Evolutionary conservation across 768 basidiomycete genomes (phyloP), one percentile per base, ranked within the genome.

Genomic region (Clavaria fumosa): DNA sequence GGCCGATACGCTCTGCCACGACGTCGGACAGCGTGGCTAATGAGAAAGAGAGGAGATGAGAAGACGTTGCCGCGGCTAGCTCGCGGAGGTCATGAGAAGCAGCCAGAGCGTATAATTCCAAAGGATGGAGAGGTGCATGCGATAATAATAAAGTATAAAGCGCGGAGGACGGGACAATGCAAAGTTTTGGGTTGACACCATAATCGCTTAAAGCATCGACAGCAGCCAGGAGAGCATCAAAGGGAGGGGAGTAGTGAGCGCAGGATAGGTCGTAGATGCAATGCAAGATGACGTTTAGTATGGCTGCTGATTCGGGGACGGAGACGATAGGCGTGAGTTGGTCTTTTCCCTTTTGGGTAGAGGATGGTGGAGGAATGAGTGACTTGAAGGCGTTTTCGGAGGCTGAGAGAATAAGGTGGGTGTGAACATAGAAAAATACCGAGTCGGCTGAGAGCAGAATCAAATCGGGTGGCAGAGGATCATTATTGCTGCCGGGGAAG

Each of bases 381-480:
- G 64, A 59, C 32, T 67, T 64, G 56, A 86, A 85, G 9, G 54
- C 57, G 44, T 84, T 88, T 22, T 60, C 56, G 9, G 85, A 88
- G 7, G 62, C 65, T 2, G 56, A 49, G 23, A 78, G 62, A 30
- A 88, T 59, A 36, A 71, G 47, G 30, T 70, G 59, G 0, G 64
- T 59, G 52, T 86, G 81, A 4, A 77, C 76, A 49, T 86, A 86
- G 65, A 89, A 89, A 56, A 84, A 83, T 27, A 89, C 81, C 12
- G 69, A 67, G 49, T 89, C 85, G 20, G 72, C 65, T 2, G 81
- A 75, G 38, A 84, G 58, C 35, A 84, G 57, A 46, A 78, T 63
- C 31, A 73, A 46, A 51, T 88, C 78, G 1, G 78, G 72, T 1
- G 64, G 62, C n/a, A 65, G 52, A 0, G 67, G 47, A 23, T 69